Percentiles rank a stretch among this genome's conserved stretches.
phyloP scores from a whole-genome alignment of 1,139 yeast genomes.

The Yamadazyma taylorii region DNA sequence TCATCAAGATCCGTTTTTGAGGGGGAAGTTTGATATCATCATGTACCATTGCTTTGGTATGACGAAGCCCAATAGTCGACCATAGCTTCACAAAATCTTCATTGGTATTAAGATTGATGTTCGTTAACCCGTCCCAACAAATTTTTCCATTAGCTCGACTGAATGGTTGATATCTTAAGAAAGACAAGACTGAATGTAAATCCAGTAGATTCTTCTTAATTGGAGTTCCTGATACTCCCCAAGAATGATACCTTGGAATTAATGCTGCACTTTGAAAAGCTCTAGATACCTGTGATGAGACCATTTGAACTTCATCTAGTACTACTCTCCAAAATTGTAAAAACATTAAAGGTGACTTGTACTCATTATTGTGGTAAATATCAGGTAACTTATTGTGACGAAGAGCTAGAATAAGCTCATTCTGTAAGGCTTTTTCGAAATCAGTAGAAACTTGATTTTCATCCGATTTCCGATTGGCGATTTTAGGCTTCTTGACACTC shows the following conservation, averaged over 20 bases:
- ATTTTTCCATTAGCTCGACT: conserved; percentile 35
- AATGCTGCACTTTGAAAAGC: conserved; percentile 80
- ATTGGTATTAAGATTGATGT: conserved; percentile 19
- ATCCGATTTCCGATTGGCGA: conserved; percentile 26
- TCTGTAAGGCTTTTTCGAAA: conserved; percentile 37
- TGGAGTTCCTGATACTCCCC: conserved; percentile 98
- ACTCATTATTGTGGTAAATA: conserved; percentile 39
- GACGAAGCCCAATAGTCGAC: conserved; percentile 61
- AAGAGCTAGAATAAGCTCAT: conserved; percentile 35
- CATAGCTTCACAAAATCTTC: conserved; percentile 50
- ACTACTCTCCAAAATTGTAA: conserved; percentile 90
- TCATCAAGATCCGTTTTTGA: conserved; percentile 66
- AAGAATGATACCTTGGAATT: conserved; percentile 82
- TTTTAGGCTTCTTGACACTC: conserved; percentile 26
- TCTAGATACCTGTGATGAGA: conserved; percentile 67
- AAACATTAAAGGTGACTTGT: conserved; percentile 79
- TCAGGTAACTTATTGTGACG: conserved; percentile 30
- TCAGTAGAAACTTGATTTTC: conserved; percentile 30
- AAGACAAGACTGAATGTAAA: conserved; percentile 66
- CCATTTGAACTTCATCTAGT: conserved; percentile 94
- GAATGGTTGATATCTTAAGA: conserved; percentile 69
- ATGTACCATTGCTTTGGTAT: conserved; percentile 80
- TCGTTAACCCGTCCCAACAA: conserved; percentile 35
- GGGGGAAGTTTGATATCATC: conserved; percentile 75
- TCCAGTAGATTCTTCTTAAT: conserved; percentile 67